Evolutionary conservation across 495 filamentous ascomycete genomes (phyloP).

Genomic region (Tuber umbilicatum): DNA sequence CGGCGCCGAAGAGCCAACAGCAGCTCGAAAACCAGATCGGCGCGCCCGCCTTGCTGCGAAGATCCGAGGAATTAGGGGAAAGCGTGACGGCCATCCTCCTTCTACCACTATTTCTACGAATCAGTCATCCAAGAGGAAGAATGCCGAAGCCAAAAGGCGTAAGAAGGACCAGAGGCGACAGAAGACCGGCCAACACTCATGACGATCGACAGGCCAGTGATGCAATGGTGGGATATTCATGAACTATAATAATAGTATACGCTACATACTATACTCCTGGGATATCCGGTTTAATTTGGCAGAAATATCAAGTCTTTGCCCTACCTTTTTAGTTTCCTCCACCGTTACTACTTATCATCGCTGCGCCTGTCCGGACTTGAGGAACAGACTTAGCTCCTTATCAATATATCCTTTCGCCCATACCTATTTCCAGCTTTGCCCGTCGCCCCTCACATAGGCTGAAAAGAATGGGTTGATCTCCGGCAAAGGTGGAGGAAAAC

Average conservation of each 20-base stretch:
- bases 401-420: not conserved
- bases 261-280: not conserved
- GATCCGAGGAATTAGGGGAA: constrained; percentile 72
- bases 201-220: not conserved
- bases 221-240: not conserved
- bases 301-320: not conserved
- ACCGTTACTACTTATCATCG: not conserved
- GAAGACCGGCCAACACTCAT: not conserved
- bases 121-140: not conserved
- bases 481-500: not conserved
- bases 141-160: not conserved
- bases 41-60: constrained; percentile 68
- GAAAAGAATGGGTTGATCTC: not conserved
- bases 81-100: constrained; percentile 38
- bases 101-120: not conserved
- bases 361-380: not conserved
- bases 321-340: not conserved
- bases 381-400: not conserved
- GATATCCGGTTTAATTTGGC: not conserved
- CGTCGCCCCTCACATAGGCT: not conserved
- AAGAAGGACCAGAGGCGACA: not conserved
- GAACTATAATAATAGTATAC: not conserved
- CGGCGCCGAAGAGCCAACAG: constrained; percentile 32
- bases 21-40: constrained; percentile 55
- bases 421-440: not conserved